Conservation (phyloP, 768 basidiomycete genomes). For the Sistotremastrum niveocremeum region DNA sequence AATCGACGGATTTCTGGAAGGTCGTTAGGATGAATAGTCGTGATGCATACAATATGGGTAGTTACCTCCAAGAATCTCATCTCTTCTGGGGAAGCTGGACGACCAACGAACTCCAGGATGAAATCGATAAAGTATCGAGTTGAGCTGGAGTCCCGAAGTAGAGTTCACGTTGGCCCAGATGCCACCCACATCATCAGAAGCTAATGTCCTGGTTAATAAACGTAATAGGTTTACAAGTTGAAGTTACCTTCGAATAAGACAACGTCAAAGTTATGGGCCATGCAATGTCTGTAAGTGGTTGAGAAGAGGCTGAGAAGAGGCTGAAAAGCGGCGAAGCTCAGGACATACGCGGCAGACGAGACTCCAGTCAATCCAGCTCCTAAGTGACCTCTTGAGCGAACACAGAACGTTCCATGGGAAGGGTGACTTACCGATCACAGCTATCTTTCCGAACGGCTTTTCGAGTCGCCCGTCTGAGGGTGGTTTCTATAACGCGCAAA, state of each 20-base stretch:
- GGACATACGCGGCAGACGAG: slow-evolving; percentile 32
- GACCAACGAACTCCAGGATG: slow-evolving; percentile 33
- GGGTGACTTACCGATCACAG: slow-evolving; percentile 24
- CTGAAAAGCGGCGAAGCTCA: background rate
- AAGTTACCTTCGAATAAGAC: slow-evolving; percentile 30
- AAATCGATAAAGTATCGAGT: slow-evolving; percentile 37
- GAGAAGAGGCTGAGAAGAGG: background rate
- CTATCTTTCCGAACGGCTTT: slow-evolving; percentile 30
- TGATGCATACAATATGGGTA: background rate
- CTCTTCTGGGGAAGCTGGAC: slow-evolving; percentile 29
- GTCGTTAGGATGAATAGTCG: background rate
- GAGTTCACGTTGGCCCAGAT: slow-evolving; percentile 40
- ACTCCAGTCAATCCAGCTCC: slow-evolving; percentile 35
- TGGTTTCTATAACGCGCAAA: slow-evolving; percentile 4
- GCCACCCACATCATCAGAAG: slow-evolving; percentile 25
- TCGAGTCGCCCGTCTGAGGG: slow-evolving; percentile 11
- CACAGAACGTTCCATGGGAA: background rate
- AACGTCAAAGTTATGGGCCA: slow-evolving; percentile 40
- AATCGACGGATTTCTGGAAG: slow-evolving; percentile 24
- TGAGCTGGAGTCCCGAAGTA: slow-evolving; percentile 38
- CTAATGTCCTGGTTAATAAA: slow-evolving; percentile 1
- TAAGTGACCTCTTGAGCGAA: background rate
- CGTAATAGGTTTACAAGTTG: background rate
- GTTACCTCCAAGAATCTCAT: slow-evolving; percentile 35
- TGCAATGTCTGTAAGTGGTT: slow-evolving; percentile 20